Base-by-base conservation (phyloP, 495 filamentous ascomycete species). In the Durotheca rogersii region DNA sequence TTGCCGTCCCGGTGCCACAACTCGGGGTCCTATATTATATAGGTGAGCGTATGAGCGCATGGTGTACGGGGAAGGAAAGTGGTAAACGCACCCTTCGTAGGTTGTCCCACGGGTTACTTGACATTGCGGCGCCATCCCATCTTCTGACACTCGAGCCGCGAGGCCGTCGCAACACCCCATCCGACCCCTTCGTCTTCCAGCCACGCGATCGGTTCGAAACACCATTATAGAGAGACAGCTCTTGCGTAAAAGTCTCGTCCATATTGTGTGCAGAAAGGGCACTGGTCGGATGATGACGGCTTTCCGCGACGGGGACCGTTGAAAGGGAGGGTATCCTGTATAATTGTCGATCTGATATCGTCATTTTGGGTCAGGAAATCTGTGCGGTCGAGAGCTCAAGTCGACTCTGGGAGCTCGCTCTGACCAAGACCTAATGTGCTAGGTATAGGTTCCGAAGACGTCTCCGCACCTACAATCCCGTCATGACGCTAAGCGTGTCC, bases 1-100 rank as follows among this genome's bases (percentile, higher is more conserved):
- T 87, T 78, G 7, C 80, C 84, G 45, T 79, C 65, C 0, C 72
- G 67, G 63, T 71, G 73, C 82, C 81, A 88, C 10, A 88, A 71
- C 45, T 87, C 82, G 10, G 77, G 67, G 60, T 88, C 84, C 76
- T 79, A 34, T 6, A 20, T 16, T 1, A 45, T n/a, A n/a, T n/a
- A n/a, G n/a, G n/a, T n/a, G n/a, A 5, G 16, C 3, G 2, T n/a
- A 32, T 54, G 2, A 54, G 33, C 11, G 27, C n/a, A 19, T 20
- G 14, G 2, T 10, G 35, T n/a, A 11, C 29, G 6, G 0, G 23
- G 27, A 34, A 17, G n/a, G 7, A 19, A 23, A 48, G 41, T 55
- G 41, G 16, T 6, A 14, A 17, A 60, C 73, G 55, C 65, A 82
- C 81, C 56, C 67, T 74, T 59, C 72, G 64, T 15, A 83, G 55